A percentile compares a stretch with the other conserved stretches of the same genome.
These are phyloP conservation scores for Grigorovia transvaalensis DNA, from an alignment of 805 yeast species.

Conservation along the genomic window DNA sequence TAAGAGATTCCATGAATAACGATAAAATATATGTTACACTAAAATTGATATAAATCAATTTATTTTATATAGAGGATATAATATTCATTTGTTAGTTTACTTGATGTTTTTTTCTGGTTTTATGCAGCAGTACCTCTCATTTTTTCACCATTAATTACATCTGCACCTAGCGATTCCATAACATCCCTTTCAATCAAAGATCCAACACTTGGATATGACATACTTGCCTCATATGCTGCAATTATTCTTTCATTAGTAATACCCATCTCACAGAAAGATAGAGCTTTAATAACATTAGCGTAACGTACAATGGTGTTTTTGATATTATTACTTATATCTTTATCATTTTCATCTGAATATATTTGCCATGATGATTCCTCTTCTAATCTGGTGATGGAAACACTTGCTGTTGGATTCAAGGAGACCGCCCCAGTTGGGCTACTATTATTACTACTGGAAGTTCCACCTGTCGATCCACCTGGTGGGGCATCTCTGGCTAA, in stretches of 20 bases:
- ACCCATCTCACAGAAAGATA: constrained; percentile 78
- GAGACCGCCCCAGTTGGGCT: constrained; percentile 29
- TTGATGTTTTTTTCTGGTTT: background rate
- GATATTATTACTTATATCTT: constrained; percentile 44
- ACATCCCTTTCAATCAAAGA: constrained; percentile 58
- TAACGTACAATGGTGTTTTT: constrained; percentile 76
- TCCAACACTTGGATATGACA: constrained; percentile 65
- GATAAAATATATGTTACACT: constrained; percentile 2
- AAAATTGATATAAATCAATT: background rate
- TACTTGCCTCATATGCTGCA: constrained; percentile 81
- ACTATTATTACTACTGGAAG: constrained; percentile 13
- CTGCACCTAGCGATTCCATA: constrained; percentile 64
- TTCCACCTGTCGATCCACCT: constrained; percentile 18
- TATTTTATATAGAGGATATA: background rate
- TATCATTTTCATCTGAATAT: constrained; percentile 80
- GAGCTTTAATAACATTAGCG: constrained; percentile 69
- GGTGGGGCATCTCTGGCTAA: constrained; percentile 23
- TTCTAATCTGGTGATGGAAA: constrained; percentile 73
- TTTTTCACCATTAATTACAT: constrained; percentile 59
- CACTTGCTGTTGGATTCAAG: constrained; percentile 31
- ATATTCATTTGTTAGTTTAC: background rate
- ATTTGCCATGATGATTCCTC: constrained; percentile 94
- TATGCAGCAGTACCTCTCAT: constrained; percentile 47
- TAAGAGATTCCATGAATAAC: constrained; percentile 39
- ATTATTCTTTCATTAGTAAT: constrained; percentile 72